Percentiles rank a stretch among this genome's conserved stretches.
phyloP scores from a whole-genome alignment of 2,329 filamentous ascomycete genomes.

The Botryotinia narcissicola region DNA sequence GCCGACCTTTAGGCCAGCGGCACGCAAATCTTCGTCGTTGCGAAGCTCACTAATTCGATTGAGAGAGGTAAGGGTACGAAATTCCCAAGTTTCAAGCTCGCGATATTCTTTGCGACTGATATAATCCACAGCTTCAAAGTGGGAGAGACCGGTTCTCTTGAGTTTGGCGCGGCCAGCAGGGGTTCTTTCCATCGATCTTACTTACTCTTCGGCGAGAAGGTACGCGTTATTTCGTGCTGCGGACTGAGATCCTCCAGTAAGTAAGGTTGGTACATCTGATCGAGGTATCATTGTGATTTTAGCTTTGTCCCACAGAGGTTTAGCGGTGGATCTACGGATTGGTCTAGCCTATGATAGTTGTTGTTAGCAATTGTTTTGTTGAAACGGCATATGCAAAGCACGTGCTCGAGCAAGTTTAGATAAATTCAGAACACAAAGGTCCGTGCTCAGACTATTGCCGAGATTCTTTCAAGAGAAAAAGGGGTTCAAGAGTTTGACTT shows the following conservation, averaged over 20 bases:
- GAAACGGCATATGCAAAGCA: not conserved
- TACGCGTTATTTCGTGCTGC: not conserved
- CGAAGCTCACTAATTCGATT: constrained; percentile 34
- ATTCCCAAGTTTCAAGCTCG: constrained; percentile 31
- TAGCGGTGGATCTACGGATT: constrained; percentile 19
- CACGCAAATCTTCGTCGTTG: constrained; percentile 33
- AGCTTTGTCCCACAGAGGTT: constrained; percentile 23
- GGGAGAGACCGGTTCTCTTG: not conserved
- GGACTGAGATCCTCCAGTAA: not conserved
- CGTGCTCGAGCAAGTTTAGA: not conserved
- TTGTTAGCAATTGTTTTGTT: not conserved
- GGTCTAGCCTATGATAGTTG: not conserved
- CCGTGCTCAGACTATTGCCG: not conserved
- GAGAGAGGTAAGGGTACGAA: constrained; percentile 26
- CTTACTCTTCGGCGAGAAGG: not conserved
- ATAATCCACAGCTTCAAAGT: constrained; percentile 7
- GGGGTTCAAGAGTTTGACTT: not conserved
- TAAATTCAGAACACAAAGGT: not conserved
- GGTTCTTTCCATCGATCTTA: not conserved
- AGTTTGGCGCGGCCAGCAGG: not conserved
- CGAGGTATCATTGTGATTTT: constrained; percentile 26
- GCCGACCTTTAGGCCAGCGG: constrained; percentile 28
- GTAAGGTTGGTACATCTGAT: constrained; percentile 23
- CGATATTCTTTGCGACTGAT: constrained; percentile 6
- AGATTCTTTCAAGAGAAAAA: not conserved